Evolutionary conservation across 2,329 filamentous ascomycete genomes (phyloP).

Genomic region (Cryphonectria radicalis): DNA sequence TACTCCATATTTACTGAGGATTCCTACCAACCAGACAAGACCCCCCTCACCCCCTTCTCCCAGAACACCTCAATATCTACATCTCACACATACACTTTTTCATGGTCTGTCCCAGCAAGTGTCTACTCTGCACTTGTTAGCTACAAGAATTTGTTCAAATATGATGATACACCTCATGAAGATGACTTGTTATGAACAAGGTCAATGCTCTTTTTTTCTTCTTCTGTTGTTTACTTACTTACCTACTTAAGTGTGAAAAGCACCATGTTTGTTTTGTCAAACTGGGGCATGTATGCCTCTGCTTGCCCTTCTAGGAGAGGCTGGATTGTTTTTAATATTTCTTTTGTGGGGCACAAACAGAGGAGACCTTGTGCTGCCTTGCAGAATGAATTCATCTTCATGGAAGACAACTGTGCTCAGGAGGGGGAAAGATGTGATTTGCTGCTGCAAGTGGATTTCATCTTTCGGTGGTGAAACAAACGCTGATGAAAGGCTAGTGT

Average conservation of each 20-base stretch:
- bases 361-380: not conserved
- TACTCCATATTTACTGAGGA: not conserved
- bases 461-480: constrained; percentile 13
- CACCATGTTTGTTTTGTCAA: not conserved
- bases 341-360: not conserved
- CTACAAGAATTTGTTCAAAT: too few species aligned
- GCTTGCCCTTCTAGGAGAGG: not conserved
- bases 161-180: too few species aligned
- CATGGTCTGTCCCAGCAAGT: not conserved
- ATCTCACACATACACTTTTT: not conserved
- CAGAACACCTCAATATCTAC: not conserved
- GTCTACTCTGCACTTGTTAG: too few species aligned
- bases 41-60: too few species aligned
- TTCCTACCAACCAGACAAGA: not conserved
- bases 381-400: not conserved
- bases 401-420: not conserved
- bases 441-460: not conserved
- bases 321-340: not conserved
- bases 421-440: not conserved
- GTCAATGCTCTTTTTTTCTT: too few species aligned
- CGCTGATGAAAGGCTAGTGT: constrained; percentile 15
- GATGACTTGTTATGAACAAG: too few species aligned
- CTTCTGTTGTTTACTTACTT: too few species aligned
- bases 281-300: not conserved
- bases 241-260: too few species aligned